phyloP scores from a whole-genome alignment of 306 rosid species.

The Cercis canadensis region DNA sequence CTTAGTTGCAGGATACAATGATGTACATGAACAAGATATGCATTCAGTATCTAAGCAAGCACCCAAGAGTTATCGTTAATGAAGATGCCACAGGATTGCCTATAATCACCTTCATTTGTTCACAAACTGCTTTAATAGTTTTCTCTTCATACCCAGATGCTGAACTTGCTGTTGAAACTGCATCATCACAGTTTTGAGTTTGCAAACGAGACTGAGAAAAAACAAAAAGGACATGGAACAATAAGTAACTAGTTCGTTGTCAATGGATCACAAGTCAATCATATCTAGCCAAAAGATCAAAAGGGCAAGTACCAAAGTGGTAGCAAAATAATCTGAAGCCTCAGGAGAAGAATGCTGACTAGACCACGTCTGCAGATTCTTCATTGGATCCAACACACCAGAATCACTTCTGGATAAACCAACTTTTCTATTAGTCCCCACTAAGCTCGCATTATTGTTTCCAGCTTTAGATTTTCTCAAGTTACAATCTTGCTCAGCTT shows the following conservation, averaged over 20 bases:
- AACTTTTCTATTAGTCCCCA: conserved; percentile 46
- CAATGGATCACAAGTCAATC: neutral
- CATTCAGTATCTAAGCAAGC: neutral
- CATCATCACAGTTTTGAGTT: conserved; percentile 51
- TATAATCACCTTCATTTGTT: conserved; percentile 58
- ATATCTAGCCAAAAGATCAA: conserved; percentile 32
- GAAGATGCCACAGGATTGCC: conserved; percentile 10
- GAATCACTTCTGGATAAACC: conserved; percentile 49
- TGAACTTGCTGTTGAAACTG: conserved; percentile 59
- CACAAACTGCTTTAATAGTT: conserved; percentile 68
- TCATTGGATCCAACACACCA: conserved; percentile 41
- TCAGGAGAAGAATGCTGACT: conserved; percentile 54
- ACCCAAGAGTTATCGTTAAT: neutral
- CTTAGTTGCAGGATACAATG: neutral
- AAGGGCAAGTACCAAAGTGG: conserved; percentile 48
- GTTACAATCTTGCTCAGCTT: conserved; percentile 60
- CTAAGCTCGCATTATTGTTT: conserved; percentile 35
- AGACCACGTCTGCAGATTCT: conserved; percentile 57
- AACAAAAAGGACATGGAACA: conserved; percentile 31
- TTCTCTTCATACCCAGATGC: conserved; percentile 69
- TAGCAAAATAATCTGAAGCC: conserved; percentile 47
- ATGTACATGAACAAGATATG: neutral
- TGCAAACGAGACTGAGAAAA: conserved; percentile 49
- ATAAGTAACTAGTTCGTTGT: conserved; percentile 26
- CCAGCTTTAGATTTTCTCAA: conserved; percentile 36